Evolutionary conservation across 139 green algal species (phyloP).

Genomic region (Diplosphaera chodatii): DNA sequence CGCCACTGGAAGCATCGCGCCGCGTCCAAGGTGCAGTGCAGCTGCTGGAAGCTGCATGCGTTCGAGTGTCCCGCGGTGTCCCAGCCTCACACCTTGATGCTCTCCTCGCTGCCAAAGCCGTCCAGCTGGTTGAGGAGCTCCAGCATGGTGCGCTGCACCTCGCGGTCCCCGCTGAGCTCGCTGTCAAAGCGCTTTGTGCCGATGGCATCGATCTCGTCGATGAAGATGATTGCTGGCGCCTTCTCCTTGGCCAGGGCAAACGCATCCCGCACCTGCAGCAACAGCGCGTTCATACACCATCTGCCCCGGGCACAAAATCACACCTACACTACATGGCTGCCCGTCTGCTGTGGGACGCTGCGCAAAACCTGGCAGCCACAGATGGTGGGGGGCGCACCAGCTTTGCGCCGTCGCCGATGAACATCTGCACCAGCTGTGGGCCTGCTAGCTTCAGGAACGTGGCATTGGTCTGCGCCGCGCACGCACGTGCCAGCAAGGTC

Average conservation of each 20-base stretch:
- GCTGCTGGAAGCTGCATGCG: too few species aligned
- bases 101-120: constrained; percentile 79
- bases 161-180: constrained; percentile 87
- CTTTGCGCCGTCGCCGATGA: constrained; percentile 98
- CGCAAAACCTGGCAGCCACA: too few species aligned
- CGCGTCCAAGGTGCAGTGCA: too few species aligned
- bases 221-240: constrained; percentile 98
- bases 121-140: constrained; percentile 98
- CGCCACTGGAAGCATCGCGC: too few species aligned
- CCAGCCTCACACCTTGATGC: constrained; percentile 71
- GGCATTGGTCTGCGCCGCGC: constrained; percentile 96
- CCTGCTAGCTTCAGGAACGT: constrained; percentile 98
- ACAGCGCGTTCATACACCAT: too few species aligned
- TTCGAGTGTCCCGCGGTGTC: too few species aligned
- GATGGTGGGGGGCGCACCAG: constrained; percentile 58
- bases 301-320: too few species aligned
- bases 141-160: constrained; percentile 98
- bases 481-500: constrained; percentile 89
- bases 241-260: constrained; percentile 99
- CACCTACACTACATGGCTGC: too few species aligned
- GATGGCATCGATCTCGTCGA: constrained; percentile 94
- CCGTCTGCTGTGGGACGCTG: too few species aligned
- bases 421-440: constrained; percentile 95
- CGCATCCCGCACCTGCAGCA: constrained; percentile 60
- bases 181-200: constrained; percentile 95